Base-by-base conservation (phyloP, 2,329 filamentous ascomycete genomes). In the Fusarium lyarnte region DNA sequence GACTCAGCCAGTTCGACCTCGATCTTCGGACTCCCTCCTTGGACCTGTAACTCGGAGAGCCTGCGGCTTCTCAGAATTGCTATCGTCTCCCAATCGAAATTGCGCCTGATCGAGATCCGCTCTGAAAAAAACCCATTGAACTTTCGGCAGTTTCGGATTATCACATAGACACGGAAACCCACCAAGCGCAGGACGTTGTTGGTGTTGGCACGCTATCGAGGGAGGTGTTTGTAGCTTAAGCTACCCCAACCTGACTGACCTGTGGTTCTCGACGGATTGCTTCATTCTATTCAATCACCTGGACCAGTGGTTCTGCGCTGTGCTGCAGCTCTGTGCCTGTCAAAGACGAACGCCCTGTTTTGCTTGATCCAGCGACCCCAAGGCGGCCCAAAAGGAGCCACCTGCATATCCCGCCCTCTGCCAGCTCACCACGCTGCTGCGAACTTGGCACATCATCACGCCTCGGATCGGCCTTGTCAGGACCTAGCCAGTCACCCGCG, bases 361-460 rank as follows among this genome's bases (percentile, higher is more conserved):
- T 72, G 36, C 53, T 74, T 68, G 74, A 75, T 74, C 72, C 66
- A 75, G 65, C 65, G 73, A 66, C 66, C 71, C 72, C 57, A 60
- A 75, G 62, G 60, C 72, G 69, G 60, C 72, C 79, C 77, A 27
- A 79, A 80, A 79, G 69, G 73, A 80, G 79, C 78, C 74, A 79
- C 78, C 67, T 80, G 79, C 79, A 80, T 79, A 79, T 72, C 65
- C 74, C 75, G 73, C 74, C 67, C 68, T 72, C 76, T 79, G 77
- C 78, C 78, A 78, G 76, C 75, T 79, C 78, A 78, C 69, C 74
- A 75, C 73, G 72, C 73, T 74, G 70, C 69, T 72, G 67, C 77
- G 76, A 76, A 77, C 74, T 71, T 75, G 70, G 69, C 76, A 76
- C 72, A 63, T 74, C 70, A 72, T 71, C 72, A 72, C 69, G 73